Conservation (phyloP, 768 basidiomycete genomes). For the Vishniacozyma victoriae region DNA sequence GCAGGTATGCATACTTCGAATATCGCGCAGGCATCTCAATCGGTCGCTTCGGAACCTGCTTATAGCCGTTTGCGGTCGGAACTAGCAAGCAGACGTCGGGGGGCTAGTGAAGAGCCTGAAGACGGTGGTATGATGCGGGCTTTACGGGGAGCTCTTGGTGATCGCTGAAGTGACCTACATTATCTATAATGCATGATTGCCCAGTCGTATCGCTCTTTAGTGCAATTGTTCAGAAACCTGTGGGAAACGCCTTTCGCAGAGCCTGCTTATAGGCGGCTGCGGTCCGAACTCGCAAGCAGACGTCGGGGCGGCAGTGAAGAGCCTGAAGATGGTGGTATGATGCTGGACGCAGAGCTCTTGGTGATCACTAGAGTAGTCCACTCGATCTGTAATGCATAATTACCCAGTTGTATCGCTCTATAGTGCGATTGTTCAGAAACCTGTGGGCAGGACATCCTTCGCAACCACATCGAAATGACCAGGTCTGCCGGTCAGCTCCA, state of each 20-base stretch:
- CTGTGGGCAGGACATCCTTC: slow-evolving; percentile 25
- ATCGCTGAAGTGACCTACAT: slow-evolving; percentile 1
- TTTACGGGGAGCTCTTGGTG: slow-evolving; percentile 15
- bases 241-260: slow-evolving; percentile 34
- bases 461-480: slow-evolving; percentile 79
- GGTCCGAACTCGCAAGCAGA: slow-evolving; percentile 14
- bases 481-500: slow-evolving; percentile 53
- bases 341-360: slow-evolving; percentile 14
- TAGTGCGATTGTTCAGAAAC: too few relatives aligned
- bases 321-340: slow-evolving; percentile 4
- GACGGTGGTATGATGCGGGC: slow-evolving; percentile 7
- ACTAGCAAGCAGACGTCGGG: slow-evolving; percentile 7
- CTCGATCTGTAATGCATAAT: neutral
- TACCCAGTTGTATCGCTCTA: too few relatives aligned
- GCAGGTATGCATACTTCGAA: too few relatives aligned
- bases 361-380: slow-evolving; percentile 1
- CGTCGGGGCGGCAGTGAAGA: slow-evolving; percentile 22
- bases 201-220: too few relatives aligned
- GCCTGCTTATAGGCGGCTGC: slow-evolving; percentile 27
- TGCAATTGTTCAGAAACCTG: too few relatives aligned
- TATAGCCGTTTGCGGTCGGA: slow-evolving; percentile 27
- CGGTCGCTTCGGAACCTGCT: slow-evolving; percentile 27
- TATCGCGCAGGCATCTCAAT: slow-evolving; percentile 1
- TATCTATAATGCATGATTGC: neutral
- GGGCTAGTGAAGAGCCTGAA: slow-evolving; percentile 19